Evolutionary conservation across 192 early-diverging fungal genomes (phyloP), one percentile per base, ranked within the genome.

Genomic region (Thoreauomyces humboldtii): DNA sequence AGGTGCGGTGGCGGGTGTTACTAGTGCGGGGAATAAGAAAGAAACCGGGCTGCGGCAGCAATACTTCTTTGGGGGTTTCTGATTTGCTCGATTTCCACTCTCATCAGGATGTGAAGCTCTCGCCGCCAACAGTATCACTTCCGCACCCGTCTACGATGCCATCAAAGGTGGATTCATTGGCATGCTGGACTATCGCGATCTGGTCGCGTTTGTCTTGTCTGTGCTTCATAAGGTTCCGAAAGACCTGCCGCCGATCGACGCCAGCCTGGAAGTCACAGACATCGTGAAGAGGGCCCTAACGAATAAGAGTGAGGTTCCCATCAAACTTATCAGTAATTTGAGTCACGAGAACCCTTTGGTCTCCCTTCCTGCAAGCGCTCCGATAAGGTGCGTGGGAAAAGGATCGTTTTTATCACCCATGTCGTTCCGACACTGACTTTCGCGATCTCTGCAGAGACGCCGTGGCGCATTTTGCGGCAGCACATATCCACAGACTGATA

Each of bases 151-250:
- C 11, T 80, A 80, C 64, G 70, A 75, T 45, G 55, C 55, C 1
- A 47, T 50, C 14, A 51, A 58, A 33, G 74, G 74, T 19, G 76
- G 75, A 4, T 81, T 81, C 48, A 34, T 81, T 29, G 81, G 81
- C 17, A 75, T 76, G 76, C 54, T 83, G 42, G 81, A 83, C 60
- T 81, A 78, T 62, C 32, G 76, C n/a, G 81, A 83, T 45, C 60
- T 83, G 17, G 78, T 81, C 0, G 65, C 75, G 6, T 77, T 73
- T 53, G 70, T 83, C 11, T 65, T 83, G 34, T 42, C 61, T 17
- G 76, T 80, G 17, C 66, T 83, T 24, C 71, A 73, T 42, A 83
- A 78, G 47, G 68, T 81, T 15, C 67, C 77, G 1, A 48, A 63
- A 19, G 67, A 73, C 17, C 27, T 7, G 2, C 24, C 44, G 0